Conservation (phyloP, 352 stramenopile species). For the Phytophthora nicotianae region DNA sequence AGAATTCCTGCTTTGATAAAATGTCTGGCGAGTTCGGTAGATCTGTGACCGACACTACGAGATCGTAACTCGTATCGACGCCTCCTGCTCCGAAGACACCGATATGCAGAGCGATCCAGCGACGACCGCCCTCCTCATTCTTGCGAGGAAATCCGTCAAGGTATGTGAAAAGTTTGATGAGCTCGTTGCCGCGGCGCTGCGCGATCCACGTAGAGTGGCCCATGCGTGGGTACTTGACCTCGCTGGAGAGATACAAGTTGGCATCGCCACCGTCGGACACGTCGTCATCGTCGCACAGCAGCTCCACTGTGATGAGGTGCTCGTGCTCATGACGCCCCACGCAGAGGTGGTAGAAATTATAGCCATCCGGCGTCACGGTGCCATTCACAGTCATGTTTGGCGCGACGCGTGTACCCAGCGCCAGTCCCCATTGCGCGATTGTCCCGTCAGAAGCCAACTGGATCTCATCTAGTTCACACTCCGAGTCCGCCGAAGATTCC, state of each 20-base stretch:
- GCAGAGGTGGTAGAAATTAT: conserved; percentile 79
- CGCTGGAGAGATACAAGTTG: conserved; percentile 75
- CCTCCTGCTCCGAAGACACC: conserved; percentile 58
- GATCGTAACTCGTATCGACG: conserved; percentile 41
- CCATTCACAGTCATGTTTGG: conserved; percentile 76
- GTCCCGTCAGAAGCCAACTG: conserved; percentile 69
- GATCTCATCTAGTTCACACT: conserved; percentile 70
- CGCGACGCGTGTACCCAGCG: conserved; percentile 56
- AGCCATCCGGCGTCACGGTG: conserved; percentile 51
- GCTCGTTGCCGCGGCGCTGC: conserved; percentile 57
- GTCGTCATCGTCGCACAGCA: conserved; percentile 39
- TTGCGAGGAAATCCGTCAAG: conserved; percentile 78
- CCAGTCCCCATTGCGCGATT: conserved; percentile 51
- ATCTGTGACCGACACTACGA: conserved; percentile 66
- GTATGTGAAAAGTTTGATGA: conserved; percentile 76
- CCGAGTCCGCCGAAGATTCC: conserved; percentile 17
- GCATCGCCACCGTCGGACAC: conserved; percentile 42
- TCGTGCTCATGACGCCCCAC: conserved; percentile 79
- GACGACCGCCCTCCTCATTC: conserved; percentile 39
- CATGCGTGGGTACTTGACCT: conserved; percentile 64
- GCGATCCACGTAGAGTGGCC: conserved; percentile 77
- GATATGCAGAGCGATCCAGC: conserved; percentile 74
- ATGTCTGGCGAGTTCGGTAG: conserved; percentile 62
- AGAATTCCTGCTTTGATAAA: conserved; percentile 50
- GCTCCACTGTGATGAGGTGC: conserved; percentile 71